Percentiles rank a stretch among this genome's conserved stretches.
Evolutionary conservation across 257 asterid species (phyloP).

Genomic region (Penstemon eatonii): DNA sequence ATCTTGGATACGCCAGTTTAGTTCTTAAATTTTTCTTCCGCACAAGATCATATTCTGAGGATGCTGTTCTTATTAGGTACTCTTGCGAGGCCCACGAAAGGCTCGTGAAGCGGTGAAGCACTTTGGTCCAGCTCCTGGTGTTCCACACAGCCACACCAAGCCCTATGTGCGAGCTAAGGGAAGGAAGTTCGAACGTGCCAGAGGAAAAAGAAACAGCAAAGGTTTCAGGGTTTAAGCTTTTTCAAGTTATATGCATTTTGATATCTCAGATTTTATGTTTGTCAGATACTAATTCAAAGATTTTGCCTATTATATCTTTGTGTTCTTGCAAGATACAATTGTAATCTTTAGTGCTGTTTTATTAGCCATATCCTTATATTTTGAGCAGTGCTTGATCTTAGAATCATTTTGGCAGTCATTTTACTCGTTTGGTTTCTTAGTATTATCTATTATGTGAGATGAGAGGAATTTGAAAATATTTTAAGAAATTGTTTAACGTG

Average conservation of each 20-base stretch:
- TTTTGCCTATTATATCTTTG: neutral
- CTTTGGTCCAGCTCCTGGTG: conserved; percentile 98
- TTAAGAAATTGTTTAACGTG: too few relatives aligned
- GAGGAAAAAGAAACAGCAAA: conserved; percentile 83
- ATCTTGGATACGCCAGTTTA: too few relatives aligned
- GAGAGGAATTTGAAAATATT: too few relatives aligned
- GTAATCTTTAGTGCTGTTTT: neutral
- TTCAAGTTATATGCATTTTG: neutral
- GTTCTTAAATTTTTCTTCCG: too few relatives aligned
- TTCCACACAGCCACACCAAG: conserved; percentile 95
- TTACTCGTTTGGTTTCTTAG: too few relatives aligned
- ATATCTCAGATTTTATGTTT: neutral
- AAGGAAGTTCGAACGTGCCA: conserved; percentile 83
- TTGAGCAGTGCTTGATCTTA: too few relatives aligned
- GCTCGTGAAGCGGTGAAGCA: conserved; percentile 94
- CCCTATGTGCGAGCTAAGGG: conserved; percentile 92
- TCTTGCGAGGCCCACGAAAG: conserved; percentile 79
- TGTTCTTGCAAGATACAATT: neutral
- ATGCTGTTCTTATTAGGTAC: conserved; percentile 45
- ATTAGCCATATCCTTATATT: neutral
- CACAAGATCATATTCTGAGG: too few relatives aligned
- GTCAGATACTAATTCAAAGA: neutral
- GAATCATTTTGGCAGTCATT: too few relatives aligned
- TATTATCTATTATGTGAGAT: too few relatives aligned
- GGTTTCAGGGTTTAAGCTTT: conserved; percentile 66